Evolutionary conservation across 2,329 filamentous ascomycete genomes (phyloP), one percentile per base, ranked within the genome.

Genomic region (Coccinonectria pachysandricola): DNA sequence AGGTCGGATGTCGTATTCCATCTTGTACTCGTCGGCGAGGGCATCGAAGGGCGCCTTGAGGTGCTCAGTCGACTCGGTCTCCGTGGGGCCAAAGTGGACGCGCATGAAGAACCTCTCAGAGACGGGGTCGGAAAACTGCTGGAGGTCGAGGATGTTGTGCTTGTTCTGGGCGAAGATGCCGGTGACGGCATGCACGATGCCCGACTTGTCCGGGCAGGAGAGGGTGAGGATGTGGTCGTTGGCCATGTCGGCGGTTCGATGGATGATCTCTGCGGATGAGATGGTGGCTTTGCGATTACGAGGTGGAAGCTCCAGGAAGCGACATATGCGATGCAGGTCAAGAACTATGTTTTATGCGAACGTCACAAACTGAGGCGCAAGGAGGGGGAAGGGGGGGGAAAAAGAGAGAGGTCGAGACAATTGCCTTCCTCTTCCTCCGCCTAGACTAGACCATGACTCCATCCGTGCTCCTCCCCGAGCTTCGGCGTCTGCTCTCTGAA

Each of bases 91-190:
- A 45, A 88, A 88, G 55, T 87, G 82, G 43, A 88, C 80, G 50
- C 83, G 73, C 83, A 91, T 88, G 62, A 91, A 91, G 64, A 91
- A 91, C 31, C 70, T 78, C 50, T 80, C 62, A 12, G 77, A 80
- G 13, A 64, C 70, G 14, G 75, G 72, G 56, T 88, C 83, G 21
- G 75, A 80, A 64, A 84, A 91, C 59, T 91, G 83, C 58, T 86
- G 82, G 38, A 86, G 71, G 57, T 91, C 81, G 38, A 88, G 64
- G 50, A 91, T 83, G 57, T 86, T 91, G 58, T 87, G 68, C 45
- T 74, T 70, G 53, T 82, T 71, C 35, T 68, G 58, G 23, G 81
- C 79, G 37, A 91, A 71, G 43, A 88, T 67, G 36, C 76, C 80
- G 6, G 83, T 88, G 40, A 91, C 82, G 30, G 81, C 79, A 55